Conservation (phyloP, 1,284 basidiomycete species). For the Ustilago tritici region DNA sequence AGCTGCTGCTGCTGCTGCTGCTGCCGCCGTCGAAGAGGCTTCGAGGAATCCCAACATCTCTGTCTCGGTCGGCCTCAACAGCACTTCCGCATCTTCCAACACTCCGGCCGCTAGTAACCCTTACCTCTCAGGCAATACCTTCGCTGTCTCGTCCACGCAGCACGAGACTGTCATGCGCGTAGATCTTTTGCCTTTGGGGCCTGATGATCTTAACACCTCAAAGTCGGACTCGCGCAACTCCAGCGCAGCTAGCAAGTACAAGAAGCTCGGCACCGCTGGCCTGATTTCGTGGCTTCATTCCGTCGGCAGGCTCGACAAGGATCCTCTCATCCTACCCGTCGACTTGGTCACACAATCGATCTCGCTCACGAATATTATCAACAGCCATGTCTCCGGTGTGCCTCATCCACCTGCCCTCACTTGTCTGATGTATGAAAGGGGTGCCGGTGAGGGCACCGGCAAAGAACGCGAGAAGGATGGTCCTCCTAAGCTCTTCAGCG, state of each 20-base stretch:
- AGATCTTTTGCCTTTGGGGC: conserved; percentile 63
- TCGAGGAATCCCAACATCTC: conserved; percentile 51
- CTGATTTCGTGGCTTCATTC: conserved; percentile 67
- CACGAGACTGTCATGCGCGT: conserved; percentile 56
- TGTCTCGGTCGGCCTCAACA: conserved; percentile 52
- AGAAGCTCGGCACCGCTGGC: conserved; percentile 63
- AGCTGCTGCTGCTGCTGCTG: conserved; percentile 35
- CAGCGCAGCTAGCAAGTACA: conserved; percentile 36
- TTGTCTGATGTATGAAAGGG: conserved; percentile 63
- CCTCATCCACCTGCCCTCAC: conserved; percentile 53
- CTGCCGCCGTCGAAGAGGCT: conserved; percentile 45
- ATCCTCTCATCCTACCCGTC: conserved; percentile 66
- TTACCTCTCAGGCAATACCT: conserved; percentile 37
- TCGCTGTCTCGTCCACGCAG: conserved; percentile 36
- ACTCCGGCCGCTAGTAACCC: conserved; percentile 23
- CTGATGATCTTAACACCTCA: conserved; percentile 38
- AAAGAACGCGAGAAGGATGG: conserved; percentile 67
- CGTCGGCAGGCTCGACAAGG: conserved; percentile 61
- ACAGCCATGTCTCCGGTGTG: conserved; percentile 48
- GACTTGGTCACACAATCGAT: conserved; percentile 63
- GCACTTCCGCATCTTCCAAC: conserved; percentile 24
- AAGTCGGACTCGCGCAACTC: conserved; percentile 20
- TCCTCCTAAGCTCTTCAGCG: conserved; percentile 61
- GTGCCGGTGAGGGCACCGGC: conserved; percentile 63
- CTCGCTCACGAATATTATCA: conserved; percentile 59